These are phyloP conservation scores for Intubia oerlemansii DNA, from an alignment of 2,329 filamentous ascomycete species.

Conservation along the genomic window DNA sequence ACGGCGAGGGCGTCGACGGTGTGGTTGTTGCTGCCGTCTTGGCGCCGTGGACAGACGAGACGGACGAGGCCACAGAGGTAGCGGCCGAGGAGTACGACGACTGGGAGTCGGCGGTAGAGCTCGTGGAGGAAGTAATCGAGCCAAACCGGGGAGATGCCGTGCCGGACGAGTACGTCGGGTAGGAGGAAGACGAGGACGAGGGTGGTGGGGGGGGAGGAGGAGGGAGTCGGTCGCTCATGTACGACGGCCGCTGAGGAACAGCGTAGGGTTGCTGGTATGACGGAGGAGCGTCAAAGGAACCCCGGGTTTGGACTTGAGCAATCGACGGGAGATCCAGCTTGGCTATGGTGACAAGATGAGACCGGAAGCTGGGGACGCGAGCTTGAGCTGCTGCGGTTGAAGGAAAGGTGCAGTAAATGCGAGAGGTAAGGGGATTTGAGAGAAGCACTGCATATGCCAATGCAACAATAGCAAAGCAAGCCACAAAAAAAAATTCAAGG, in stretches of 20 bases:
- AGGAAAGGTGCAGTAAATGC: too few relatives aligned
- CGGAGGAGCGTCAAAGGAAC: slow-evolving; percentile 43
- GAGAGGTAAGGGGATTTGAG: too few relatives aligned
- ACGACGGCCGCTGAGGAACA: slow-evolving; percentile 36
- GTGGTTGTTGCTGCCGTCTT: slow-evolving; percentile 36
- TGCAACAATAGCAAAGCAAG: too few relatives aligned
- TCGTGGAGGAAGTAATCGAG: slow-evolving; percentile 43
- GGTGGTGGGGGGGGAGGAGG: slow-evolving; percentile 23
- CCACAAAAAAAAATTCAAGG: too few relatives aligned
- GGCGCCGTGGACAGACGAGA: slow-evolving; percentile 37
- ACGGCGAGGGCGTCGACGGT: not conserved
- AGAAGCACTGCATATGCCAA: too few relatives aligned
- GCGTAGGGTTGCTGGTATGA: slow-evolving; percentile 50
- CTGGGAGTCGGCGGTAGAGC: slow-evolving; percentile 28
- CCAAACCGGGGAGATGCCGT: slow-evolving; percentile 56
- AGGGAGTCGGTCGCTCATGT: slow-evolving; percentile 51
- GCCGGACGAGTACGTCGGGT: slow-evolving; percentile 49
- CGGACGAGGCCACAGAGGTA: slow-evolving; percentile 19
- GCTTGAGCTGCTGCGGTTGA: too few relatives aligned
- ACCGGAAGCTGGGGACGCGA: too few relatives aligned
- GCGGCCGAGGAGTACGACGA: slow-evolving; percentile 29
- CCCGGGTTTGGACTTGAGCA: slow-evolving; percentile 63
- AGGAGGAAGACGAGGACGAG: slow-evolving; percentile 23
- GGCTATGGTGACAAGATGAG: too few relatives aligned
- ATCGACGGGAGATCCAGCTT: slow-evolving; percentile 89